Evolutionary conservation across 345 rosid genomes (phyloP).

Genomic region (Anacardium occidentale): DNA sequence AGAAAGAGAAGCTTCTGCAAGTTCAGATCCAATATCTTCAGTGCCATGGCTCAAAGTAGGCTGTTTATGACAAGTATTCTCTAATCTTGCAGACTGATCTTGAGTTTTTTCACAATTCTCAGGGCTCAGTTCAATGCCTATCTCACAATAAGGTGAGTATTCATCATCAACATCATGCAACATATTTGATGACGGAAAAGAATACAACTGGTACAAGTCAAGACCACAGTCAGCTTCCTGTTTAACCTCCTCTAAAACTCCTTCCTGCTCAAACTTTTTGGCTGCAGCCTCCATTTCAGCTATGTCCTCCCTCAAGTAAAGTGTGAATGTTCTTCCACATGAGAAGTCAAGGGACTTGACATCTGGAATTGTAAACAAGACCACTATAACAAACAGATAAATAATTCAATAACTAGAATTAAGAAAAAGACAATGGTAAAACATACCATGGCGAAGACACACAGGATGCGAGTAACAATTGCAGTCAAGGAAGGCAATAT

Average conservation of each 20-base stretch:
- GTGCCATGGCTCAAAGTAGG: slow-evolving; percentile 21
- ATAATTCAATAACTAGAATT: not conserved
- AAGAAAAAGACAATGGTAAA: slow-evolving; percentile 15
- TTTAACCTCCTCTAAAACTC: slow-evolving; percentile 37
- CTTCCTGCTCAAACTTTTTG: slow-evolving; percentile 66
- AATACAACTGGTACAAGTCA: slow-evolving; percentile 54
- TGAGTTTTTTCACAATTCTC: slow-evolving; percentile 14
- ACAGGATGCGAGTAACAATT: slow-evolving; percentile 59
- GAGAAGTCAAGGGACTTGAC: slow-evolving; percentile 56
- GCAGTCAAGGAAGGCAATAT: slow-evolving; percentile 78
- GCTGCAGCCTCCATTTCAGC: slow-evolving; percentile 84
- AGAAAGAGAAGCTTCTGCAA: slow-evolving; percentile 38
- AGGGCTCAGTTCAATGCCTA: slow-evolving; percentile 36
- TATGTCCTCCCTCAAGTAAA: slow-evolving; percentile 76
- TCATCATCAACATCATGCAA: slow-evolving; percentile 43
- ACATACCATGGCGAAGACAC: slow-evolving; percentile 87
- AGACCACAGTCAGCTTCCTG: slow-evolving; percentile 38
- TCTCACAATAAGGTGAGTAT: slow-evolving; percentile 69
- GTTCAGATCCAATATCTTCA: slow-evolving; percentile 23
- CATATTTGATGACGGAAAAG: slow-evolving; percentile 43
- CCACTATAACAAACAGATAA: slow-evolving; percentile 14
- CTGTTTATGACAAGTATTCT: slow-evolving; percentile 12
- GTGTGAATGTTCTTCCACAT: slow-evolving; percentile 61
- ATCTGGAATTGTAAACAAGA: slow-evolving; percentile 43
- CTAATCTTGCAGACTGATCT: slow-evolving; percentile 21